Base-by-base conservation (phyloP, 1,284 basidiomycete genomes). In the Mycosarcoma mackinlayi region DNA sequence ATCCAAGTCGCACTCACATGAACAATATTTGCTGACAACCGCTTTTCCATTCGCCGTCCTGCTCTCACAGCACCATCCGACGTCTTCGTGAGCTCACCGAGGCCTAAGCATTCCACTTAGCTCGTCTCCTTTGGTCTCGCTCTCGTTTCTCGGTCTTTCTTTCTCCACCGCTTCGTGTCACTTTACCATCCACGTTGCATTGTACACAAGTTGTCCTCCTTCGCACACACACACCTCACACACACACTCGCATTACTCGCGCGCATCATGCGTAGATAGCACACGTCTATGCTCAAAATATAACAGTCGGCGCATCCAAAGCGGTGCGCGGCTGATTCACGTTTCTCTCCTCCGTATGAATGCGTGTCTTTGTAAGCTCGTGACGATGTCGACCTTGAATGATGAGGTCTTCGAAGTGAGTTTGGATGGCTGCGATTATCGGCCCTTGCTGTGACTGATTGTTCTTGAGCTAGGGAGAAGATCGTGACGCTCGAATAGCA, bases 51-150 rank as follows among this genome's bases (percentile, higher is more conserved):
- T 38, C 30, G 28, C 30, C 24, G 6, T 25, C 21, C 44, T 47
- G 21, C 19, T 28, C 19, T 35, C n/a, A 57, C 73, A 82, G 80
- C 71, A 82, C 80, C 72, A 78, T 82, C 74, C 80, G 80, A 61
- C 80, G 80, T 79, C 77, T 82, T 56, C 80, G 80, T 72, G 80
- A 82, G 70, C 67, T 82, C 54, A 79, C 78, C 55, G 80, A 82
- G 74, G 80, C 80, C 54, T 82, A 79, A 80, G 47, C 56, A 39
- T 42, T 47, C 31, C 25, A 41, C 51, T 44, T 52, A 24, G 33
- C 24, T 33, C 13, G 18, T 28, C 34, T 37, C 34, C 30, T 24
- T 30, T 51, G 28, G 21, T 40, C 38, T 25, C 41, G 51, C 35
- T 49, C 34, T 31, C 55, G 50, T 50, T 37, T 48, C 45, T 49